A percentile compares a stretch with the other conserved stretches of the same genome.
Conservation (phyloP, 2,329 filamentous ascomycete species). For the Drechslerella stenobrocha region DNA sequence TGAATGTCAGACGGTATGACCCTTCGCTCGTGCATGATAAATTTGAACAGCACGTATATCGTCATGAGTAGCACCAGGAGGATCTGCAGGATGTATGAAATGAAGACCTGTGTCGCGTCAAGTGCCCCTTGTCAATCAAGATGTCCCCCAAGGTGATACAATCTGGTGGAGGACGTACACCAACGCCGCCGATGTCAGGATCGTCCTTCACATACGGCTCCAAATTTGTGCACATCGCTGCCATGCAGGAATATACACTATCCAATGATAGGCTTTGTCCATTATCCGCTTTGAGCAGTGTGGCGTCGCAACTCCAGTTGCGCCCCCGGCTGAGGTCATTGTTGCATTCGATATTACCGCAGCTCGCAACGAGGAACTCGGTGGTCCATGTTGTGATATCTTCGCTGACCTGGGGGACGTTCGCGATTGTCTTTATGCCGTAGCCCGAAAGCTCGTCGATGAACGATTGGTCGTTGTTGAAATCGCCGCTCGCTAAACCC, state of each 20-base stretch:
- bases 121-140: not conserved
- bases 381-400: constrained; percentile 17
- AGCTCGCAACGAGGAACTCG: constrained; percentile 20
- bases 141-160: not conserved
- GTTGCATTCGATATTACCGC: constrained; percentile 30
- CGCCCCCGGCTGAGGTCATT: constrained; percentile 10
- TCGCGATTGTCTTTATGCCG: constrained; percentile 18
- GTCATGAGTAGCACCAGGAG: constrained; percentile 42
- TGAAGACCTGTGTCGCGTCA: constrained; percentile 30
- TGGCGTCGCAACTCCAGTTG: constrained; percentile 9
- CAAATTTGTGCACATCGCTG: constrained; percentile 33
- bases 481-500: constrained; percentile 17
- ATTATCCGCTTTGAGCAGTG: constrained; percentile 6
- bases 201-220: constrained; percentile 33
- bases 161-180: constrained; percentile 13
- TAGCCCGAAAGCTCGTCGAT: constrained; percentile 30
- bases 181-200: constrained; percentile 43
- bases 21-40: constrained; percentile 32
- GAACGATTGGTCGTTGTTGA: constrained; percentile 26
- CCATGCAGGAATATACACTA: constrained; percentile 16
- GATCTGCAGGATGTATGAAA: constrained; percentile 42
- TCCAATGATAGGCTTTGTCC: constrained; percentile 11
- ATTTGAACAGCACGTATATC: constrained; percentile 38
- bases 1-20: constrained; percentile 23
- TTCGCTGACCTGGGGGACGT: constrained; percentile 18